Percentiles rank a stretch among this genome's conserved stretches.
Conservation (phyloP, 2,329 filamentous ascomycete species). For the Talaromyces sp. region DNA sequence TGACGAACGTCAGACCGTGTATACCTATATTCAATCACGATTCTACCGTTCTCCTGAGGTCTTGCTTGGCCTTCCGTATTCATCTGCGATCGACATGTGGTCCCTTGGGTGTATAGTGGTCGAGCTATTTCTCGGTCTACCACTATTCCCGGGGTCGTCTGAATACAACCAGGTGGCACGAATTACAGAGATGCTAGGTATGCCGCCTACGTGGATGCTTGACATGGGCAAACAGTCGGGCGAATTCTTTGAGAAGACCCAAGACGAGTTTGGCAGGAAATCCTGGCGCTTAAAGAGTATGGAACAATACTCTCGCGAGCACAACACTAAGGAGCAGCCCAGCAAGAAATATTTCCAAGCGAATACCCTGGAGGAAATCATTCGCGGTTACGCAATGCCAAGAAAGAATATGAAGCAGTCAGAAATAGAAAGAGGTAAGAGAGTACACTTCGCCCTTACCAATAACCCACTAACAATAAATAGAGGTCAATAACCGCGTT, state of each 20-base stretch:
- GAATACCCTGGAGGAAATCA: constrained; percentile 90
- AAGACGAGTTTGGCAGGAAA: constrained; percentile 87
- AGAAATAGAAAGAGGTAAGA: constrained; percentile 88
- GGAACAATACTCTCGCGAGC: constrained; percentile 95
- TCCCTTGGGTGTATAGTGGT: constrained; percentile 97
- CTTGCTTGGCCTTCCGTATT: constrained; percentile 90
- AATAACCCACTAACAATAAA: constrained; percentile 10
- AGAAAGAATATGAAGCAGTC: constrained; percentile 98
- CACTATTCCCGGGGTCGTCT: constrained; percentile 92
- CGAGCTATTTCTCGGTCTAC: constrained; percentile 90
- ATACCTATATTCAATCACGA: constrained; percentile 97
- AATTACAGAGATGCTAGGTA: constrained; percentile 96
- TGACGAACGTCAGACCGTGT: constrained; percentile 96
- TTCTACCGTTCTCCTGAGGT: constrained; percentile 98
- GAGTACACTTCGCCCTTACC: background rate
- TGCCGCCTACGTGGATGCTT: constrained; percentile 97
- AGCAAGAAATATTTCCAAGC: constrained; percentile 99
- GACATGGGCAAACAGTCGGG: constrained; percentile 97
- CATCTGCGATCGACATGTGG: constrained; percentile 99
- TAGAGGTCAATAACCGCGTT: constrained; percentile 97
- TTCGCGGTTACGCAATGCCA: constrained; percentile 96
- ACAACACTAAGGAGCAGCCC: constrained; percentile 93
- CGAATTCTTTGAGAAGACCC: constrained; percentile 91
- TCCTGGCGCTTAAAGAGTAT: constrained; percentile 92
- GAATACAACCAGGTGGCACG: constrained; percentile 98